phyloP scores from a whole-genome alignment of 352 stramenopile species.

The Thalassiosira exigua region DNA sequence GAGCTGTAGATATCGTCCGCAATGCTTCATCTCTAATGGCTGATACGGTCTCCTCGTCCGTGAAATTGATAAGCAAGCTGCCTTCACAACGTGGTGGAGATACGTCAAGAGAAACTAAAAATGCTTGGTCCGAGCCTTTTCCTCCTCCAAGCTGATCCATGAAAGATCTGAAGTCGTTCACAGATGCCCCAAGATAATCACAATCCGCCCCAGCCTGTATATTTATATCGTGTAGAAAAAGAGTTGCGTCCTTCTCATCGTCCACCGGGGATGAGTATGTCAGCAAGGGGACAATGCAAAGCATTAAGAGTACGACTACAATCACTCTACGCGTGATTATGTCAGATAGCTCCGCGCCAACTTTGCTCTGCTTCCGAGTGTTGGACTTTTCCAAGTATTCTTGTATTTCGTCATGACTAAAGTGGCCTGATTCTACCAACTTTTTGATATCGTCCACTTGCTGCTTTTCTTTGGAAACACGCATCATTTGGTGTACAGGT shows the following conservation, averaged over 20 bases:
- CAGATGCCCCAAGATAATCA: slow-evolving; percentile 46
- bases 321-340: slow-evolving; percentile 93
- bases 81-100: slow-evolving; percentile 48
- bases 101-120: slow-evolving; percentile 56
- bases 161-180: slow-evolving; percentile 58
- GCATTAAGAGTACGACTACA: slow-evolving; percentile 87
- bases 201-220: slow-evolving; percentile 56
- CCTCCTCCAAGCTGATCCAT: slow-evolving; percentile 48
- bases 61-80: slow-evolving; percentile 42
- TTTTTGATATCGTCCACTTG: slow-evolving; percentile 54
- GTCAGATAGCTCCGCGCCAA: slow-evolving; percentile 93
- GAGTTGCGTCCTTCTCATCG: slow-evolving; percentile 47
- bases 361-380: slow-evolving; percentile 84
- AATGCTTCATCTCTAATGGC: slow-evolving; percentile 47
- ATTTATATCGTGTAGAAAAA: slow-evolving; percentile 60
- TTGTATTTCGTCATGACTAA: slow-evolving; percentile 58
- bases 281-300: slow-evolving; percentile 83
- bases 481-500: not conserved
- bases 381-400: slow-evolving; percentile 59
- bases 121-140: slow-evolving; percentile 30
- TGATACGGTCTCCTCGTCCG: slow-evolving; percentile 37
- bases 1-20: slow-evolving; percentile 41
- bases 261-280: slow-evolving; percentile 59
- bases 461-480: slow-evolving; percentile 41
- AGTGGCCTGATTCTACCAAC: slow-evolving; percentile 56